These are phyloP conservation scores for Neurospora sp. DNA, from an alignment of 495 filamentous ascomycete species.

Conservation along the genomic window DNA sequence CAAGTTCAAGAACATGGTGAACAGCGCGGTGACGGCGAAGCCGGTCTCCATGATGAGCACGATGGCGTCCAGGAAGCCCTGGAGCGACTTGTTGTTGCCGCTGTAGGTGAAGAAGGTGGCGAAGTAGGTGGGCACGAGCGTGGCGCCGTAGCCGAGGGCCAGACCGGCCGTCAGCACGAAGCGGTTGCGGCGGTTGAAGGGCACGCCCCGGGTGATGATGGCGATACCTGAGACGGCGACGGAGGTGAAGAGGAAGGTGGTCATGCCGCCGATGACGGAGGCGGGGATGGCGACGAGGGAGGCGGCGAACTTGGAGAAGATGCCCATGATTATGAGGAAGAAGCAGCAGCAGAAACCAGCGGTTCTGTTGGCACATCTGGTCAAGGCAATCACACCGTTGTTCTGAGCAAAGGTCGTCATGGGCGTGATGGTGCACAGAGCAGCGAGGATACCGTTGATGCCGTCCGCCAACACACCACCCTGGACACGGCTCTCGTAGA, in stretches of 20 bases:
- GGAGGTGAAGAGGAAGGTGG: constrained; percentile 77
- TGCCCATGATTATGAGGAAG: constrained; percentile 79
- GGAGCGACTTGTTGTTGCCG: constrained; percentile 59
- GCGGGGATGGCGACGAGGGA: constrained; percentile 72
- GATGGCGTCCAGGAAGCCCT: constrained; percentile 77
- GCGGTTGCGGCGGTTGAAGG: constrained; percentile 75
- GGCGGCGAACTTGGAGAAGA: constrained; percentile 91
- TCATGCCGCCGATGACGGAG: constrained; percentile 84
- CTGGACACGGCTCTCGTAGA: constrained; percentile 85
- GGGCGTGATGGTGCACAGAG: constrained; percentile 74
- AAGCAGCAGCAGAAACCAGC: constrained; percentile 68
- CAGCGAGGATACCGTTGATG: constrained; percentile 71
- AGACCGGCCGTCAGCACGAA: constrained; percentile 80
- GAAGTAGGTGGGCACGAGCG: constrained; percentile 72
- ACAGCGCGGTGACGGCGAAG: constrained; percentile 60
- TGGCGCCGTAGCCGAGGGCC: constrained; percentile 70
- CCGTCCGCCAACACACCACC: constrained; percentile 82
- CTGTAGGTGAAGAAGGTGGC: constrained; percentile 60
- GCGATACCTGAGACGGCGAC: constrained; percentile 81
- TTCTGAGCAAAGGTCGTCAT: constrained; percentile 76
- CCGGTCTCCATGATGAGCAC: constrained; percentile 73
- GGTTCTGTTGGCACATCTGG: constrained; percentile 78
- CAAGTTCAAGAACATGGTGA: constrained; percentile 65
- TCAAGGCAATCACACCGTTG: constrained; percentile 86
- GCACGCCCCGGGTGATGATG: constrained; percentile 62